Evolutionary conservation across 2,329 filamentous ascomycete species (phyloP).

Genomic region (Xylariaceae sp.): DNA sequence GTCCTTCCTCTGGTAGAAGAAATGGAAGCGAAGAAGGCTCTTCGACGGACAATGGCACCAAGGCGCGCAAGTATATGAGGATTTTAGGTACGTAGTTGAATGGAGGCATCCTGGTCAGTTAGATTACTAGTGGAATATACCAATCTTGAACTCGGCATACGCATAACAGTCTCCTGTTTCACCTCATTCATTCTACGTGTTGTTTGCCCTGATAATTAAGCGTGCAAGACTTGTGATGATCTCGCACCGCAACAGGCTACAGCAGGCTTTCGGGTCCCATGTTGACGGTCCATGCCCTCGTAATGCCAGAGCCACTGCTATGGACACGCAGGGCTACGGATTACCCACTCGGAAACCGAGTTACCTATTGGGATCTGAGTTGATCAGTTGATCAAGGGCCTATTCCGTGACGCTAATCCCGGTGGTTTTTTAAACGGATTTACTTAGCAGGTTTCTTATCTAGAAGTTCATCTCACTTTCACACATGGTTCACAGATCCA

Average conservation of each 20-base stretch:
- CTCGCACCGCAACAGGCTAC: background rate
- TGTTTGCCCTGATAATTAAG: background rate
- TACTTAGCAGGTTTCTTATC: background rate
- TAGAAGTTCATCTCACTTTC: background rate
- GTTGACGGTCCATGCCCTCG: background rate
- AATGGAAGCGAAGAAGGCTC: slow-evolving; percentile 69
- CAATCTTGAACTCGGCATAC: background rate
- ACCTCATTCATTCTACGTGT: background rate
- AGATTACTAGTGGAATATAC: background rate
- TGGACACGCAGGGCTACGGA: background rate
- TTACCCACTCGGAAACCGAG: background rate
- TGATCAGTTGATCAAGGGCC: background rate
- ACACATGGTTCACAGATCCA: background rate
- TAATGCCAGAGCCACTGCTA: background rate
- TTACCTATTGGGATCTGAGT: too few relatives aligned
- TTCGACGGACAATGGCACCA: slow-evolving; percentile 74
- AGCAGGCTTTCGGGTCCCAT: background rate
- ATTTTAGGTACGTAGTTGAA: background rate
- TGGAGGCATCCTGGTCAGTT: background rate
- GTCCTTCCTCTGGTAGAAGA: slow-evolving; percentile 65
- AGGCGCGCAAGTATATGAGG: slow-evolving; percentile 67
- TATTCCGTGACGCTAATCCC: background rate
- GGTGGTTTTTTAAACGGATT: background rate
- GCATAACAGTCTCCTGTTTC: background rate
- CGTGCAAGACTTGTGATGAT: background rate